Evolutionary conservation across 2,329 filamentous ascomycete genomes (phyloP).

Genomic region (Metarhizium guizhouense): DNA sequence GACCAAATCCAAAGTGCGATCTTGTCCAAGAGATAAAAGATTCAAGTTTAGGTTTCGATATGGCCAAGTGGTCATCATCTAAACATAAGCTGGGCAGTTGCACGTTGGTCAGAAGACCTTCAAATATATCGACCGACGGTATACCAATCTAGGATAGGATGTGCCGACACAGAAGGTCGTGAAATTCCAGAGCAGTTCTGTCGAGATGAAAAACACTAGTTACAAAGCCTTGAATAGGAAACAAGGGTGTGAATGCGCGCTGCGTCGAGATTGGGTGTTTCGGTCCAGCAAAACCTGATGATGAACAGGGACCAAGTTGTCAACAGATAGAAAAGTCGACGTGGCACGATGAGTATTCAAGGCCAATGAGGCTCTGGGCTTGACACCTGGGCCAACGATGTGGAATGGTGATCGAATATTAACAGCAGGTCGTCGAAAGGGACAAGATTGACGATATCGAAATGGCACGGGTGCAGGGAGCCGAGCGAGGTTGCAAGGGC

Average conservation of each 20-base stretch:
- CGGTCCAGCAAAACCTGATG: background rate
- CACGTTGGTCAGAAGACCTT: background rate
- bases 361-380: background rate
- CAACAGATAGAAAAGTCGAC: background rate
- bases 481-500: background rate
- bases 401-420: background rate
- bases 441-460: background rate
- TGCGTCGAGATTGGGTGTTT: background rate
- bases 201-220: background rate
- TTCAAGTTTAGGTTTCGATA: background rate
- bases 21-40: background rate
- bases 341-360: background rate
- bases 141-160: background rate
- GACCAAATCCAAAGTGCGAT: background rate
- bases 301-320: background rate
- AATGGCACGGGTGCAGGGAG: background rate
- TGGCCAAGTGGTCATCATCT: constrained; percentile 9
- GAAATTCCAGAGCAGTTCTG: background rate
- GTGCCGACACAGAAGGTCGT: background rate
- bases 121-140: background rate
- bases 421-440: background rate
- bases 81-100: background rate
- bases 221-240: background rate
- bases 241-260: background rate
- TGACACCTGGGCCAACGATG: background rate